These are phyloP conservation scores for Volvariella surrecta DNA, from an alignment of 1,284 basidiomycete species.

Conservation along the genomic window DNA sequence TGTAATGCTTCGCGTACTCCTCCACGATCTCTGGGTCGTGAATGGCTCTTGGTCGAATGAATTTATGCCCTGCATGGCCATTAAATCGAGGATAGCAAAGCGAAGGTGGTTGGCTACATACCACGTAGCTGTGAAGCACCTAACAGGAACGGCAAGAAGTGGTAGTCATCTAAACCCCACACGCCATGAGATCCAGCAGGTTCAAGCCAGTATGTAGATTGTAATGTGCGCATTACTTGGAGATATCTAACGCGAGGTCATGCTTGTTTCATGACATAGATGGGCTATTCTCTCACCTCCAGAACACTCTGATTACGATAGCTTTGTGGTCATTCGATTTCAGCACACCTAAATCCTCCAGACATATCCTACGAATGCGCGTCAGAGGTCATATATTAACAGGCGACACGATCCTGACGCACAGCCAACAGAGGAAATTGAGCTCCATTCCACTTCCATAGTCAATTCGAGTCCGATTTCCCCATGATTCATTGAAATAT, in stretches of 20 bases:
- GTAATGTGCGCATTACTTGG: conserved; percentile 82
- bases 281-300: conserved; percentile 49
- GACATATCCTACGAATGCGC: conserved; percentile 56
- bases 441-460: conserved; percentile 99
- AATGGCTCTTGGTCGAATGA: conserved; percentile 87
- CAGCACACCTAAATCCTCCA: conserved; percentile 70
- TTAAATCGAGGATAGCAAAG: background rate
- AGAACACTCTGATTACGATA: conserved; percentile 84
- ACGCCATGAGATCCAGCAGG: conserved; percentile 97
- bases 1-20: conserved; percentile 88
- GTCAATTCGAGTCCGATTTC: conserved; percentile 87
- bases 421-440: conserved; percentile 98
- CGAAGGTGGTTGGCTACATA: conserved; percentile 15
- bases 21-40: conserved; percentile 92
- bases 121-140: conserved; percentile 80
- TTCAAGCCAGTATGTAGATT: conserved; percentile 96
- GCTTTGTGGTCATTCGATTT: conserved; percentile 62
- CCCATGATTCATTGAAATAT: conserved; percentile 90
- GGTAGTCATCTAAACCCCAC: conserved; percentile 98
- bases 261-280: no score
- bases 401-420: conserved; percentile 22
- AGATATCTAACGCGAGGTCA: conserved; percentile 65
- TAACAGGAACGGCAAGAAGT: conserved; percentile 92
- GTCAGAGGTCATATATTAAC: background rate
- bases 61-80: conserved; percentile 65